A percentile compares a stretch with the other conserved stretches of the same genome.
phyloP scores from a whole-genome alignment of 768 basidiomycete species.

The Trichaptum fuscoviolaceum region DNA sequence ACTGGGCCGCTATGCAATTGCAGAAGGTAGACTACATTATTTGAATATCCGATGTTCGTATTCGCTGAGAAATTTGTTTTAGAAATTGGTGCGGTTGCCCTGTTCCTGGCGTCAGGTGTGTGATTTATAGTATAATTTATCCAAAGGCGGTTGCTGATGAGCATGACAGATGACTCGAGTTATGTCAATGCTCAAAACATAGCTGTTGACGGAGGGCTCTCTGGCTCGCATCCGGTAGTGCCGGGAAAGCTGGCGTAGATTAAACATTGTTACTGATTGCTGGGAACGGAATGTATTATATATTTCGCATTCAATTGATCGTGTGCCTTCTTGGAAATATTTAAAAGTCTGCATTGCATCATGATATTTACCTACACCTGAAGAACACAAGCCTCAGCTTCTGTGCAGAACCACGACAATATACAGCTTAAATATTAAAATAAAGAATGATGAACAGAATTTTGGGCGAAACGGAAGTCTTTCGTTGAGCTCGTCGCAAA shows the following conservation, averaged over 20 bases:
- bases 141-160: neutral
- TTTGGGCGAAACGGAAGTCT: too few species aligned
- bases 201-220: constrained; percentile 83
- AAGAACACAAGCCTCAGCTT: too few species aligned
- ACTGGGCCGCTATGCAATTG: constrained; percentile 72
- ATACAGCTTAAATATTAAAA: too few species aligned
- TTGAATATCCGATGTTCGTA: neutral
- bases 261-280: neutral
- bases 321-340: neutral
- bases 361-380: too few species aligned
- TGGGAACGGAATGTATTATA: constrained; percentile 1
- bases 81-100: constrained; percentile 84
- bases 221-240: constrained; percentile 71
- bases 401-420: too few species aligned
- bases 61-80: constrained; percentile 10
- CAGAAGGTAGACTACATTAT: constrained; percentile 52
- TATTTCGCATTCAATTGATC: neutral
- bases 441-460: too few species aligned
- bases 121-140: neutral
- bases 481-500: neutral
- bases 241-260: constrained; percentile 64
- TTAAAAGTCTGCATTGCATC: too few species aligned
- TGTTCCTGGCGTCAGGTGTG: constrained; percentile 86
- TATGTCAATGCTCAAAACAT: constrained; percentile 90
- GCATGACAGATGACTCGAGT: constrained; percentile 69